Conservation (phyloP, 2,329 filamentous ascomycete genomes). For the Lachnellula hyalina region DNA sequence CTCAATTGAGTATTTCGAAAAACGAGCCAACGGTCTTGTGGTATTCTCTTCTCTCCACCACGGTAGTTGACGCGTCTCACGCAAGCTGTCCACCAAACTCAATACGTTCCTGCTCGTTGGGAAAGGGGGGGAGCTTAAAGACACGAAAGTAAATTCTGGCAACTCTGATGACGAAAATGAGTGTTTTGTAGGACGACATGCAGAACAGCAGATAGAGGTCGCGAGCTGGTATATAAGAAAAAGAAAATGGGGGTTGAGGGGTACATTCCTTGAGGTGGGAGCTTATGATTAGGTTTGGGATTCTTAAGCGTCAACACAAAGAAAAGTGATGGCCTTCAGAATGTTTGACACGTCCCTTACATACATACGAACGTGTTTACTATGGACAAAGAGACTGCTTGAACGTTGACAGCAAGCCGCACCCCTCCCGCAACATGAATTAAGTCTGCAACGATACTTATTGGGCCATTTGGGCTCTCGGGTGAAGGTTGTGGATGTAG, state of each 20-base stretch:
- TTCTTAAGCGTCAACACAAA: conserved; percentile 5
- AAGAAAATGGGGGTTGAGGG: not conserved
- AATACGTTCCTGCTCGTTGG: conserved; percentile 3
- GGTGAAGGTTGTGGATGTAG: not conserved
- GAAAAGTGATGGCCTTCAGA: not conserved
- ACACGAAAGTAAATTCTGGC: conserved; percentile 8
- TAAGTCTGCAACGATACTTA: not conserved
- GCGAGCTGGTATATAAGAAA: not conserved
- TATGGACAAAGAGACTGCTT: conserved; percentile 6
- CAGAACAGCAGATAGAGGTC: not conserved
- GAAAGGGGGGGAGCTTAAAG: conserved; percentile 3
- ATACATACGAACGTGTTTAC: not conserved
- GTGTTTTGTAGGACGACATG: conserved; percentile 9
- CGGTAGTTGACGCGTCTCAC: not conserved
- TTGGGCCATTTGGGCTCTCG: conserved; percentile 1
- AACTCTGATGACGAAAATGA: conserved; percentile 10
- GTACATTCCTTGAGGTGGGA: not conserved
- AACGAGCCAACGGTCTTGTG: not conserved
- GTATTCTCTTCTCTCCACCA: not conserved
- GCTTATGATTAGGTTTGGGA: not conserved
- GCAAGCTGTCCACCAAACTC: not conserved
- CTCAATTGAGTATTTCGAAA: not conserved
- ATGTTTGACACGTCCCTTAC: conserved; percentile 2
- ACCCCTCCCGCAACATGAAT: conserved; percentile 2
- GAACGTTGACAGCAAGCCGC: not conserved